Evolutionary conservation across 352 stramenopile genomes (phyloP).

Genomic region (Phytophthora megakarya): DNA sequence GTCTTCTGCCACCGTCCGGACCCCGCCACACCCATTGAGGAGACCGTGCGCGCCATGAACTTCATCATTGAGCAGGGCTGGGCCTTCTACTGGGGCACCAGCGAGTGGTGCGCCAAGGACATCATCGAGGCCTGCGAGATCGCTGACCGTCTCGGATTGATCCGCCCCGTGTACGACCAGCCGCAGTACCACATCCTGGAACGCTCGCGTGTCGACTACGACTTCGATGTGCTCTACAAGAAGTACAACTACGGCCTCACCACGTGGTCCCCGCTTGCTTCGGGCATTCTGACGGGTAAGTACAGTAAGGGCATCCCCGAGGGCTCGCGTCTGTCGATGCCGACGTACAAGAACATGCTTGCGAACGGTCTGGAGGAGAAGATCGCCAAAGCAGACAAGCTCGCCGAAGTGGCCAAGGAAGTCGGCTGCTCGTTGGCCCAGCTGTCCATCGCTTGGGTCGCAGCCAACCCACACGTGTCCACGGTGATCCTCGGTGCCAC

Average conservation of each 20-base stretch:
- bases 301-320: constrained; percentile 83
- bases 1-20: constrained; percentile 76
- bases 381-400: constrained; percentile 48
- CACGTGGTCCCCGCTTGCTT: constrained; percentile 73
- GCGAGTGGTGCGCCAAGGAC: constrained; percentile 68
- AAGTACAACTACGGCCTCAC: constrained; percentile 79
- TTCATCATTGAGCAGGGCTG: constrained; percentile 50
- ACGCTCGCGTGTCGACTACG: constrained; percentile 68
- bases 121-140: constrained; percentile 72
- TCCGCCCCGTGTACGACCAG: constrained; percentile 59
- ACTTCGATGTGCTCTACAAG: constrained; percentile 74
- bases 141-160: constrained; percentile 44
- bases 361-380: constrained; percentile 56
- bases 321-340: constrained; percentile 61
- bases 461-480: constrained; percentile 61
- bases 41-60: constrained; percentile 76
- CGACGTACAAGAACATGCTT: constrained; percentile 55
- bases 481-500: constrained; percentile 68
- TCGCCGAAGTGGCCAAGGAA: constrained; percentile 62
- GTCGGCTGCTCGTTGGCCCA: constrained; percentile 64
- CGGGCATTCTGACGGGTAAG: constrained; percentile 77
- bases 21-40: constrained; percentile 66
- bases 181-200: constrained; percentile 80
- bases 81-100: constrained; percentile 72
- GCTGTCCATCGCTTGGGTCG: constrained; percentile 64